phyloP scores from a whole-genome alignment of 1,139 yeast species.

The Zygoascus hellenicus region DNA sequence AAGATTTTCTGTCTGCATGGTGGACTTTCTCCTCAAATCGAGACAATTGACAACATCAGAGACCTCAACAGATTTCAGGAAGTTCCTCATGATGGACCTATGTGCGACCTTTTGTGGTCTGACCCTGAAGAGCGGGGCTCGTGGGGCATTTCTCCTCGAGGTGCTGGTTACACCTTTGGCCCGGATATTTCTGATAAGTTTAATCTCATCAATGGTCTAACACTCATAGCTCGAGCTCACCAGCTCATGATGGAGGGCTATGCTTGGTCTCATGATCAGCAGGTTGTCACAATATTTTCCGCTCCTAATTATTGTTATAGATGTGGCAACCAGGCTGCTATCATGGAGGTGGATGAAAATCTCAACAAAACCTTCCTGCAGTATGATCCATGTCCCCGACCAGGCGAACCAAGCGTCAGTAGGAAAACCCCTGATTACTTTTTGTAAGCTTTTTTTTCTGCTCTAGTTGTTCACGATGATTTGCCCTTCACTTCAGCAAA shows the following conservation, averaged over 20 bases:
- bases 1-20: constrained; percentile 91
- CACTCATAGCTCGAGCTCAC: constrained; percentile 92
- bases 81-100: constrained; percentile 98
- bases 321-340: constrained; percentile 98
- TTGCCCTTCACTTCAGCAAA: no score
- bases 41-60: constrained; percentile 82
- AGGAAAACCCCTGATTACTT: constrained; percentile 98
- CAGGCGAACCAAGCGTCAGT: constrained; percentile 94
- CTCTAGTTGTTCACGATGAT: no score
- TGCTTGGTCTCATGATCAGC: constrained; percentile 52
- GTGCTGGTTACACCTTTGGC: constrained; percentile 96
- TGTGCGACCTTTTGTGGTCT: constrained; percentile 97
- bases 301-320: constrained; percentile 97
- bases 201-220: constrained; percentile 70
- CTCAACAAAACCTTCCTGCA: constrained; percentile 65
- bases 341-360: constrained; percentile 89
- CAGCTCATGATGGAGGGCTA: constrained; percentile 98
- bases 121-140: constrained; percentile 96
- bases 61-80: constrained; percentile 86
- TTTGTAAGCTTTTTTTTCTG: constrained; percentile 41
- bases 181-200: constrained; percentile 81
- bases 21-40: constrained; percentile 90
- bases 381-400: constrained; percentile 92
- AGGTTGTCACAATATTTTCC: constrained; percentile 89
- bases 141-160: constrained; percentile 97